These are phyloP conservation scores for Ziziphus jujuba DNA, from an alignment of 306 rosid genomes.

Conservation along the genomic window DNA sequence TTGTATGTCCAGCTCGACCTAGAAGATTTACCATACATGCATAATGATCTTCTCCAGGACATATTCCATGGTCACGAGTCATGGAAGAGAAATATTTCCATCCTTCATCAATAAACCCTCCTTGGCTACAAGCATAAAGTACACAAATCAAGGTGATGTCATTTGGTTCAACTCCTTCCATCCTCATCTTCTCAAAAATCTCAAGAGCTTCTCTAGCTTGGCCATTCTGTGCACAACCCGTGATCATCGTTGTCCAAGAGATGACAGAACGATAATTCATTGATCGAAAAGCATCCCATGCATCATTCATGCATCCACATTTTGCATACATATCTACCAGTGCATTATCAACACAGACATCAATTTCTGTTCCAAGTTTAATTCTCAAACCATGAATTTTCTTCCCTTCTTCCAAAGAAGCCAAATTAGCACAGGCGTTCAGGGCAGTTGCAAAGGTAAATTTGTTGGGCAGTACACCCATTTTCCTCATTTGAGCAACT, in stretches of 20 bases:
- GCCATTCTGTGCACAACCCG: constrained; percentile 72
- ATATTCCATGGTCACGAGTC: constrained; percentile 50
- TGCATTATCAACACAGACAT: constrained; percentile 76
- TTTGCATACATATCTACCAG: constrained; percentile 85
- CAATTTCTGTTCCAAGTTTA: constrained; percentile 57
- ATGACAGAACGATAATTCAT: constrained; percentile 59
- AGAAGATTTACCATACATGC: constrained; percentile 72
- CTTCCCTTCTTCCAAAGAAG: constrained; percentile 70
- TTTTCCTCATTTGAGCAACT: constrained; percentile 43
- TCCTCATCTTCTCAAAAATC: constrained; percentile 62
- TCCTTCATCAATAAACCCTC: constrained; percentile 55
- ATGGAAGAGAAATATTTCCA: constrained; percentile 62
- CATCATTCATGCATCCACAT: constrained; percentile 65
- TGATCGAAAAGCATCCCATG: constrained; percentile 38
- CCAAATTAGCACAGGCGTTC: constrained; percentile 63
- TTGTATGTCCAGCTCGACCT: constrained; percentile 61
- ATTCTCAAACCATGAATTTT: constrained; percentile 67
- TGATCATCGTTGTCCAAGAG: constrained; percentile 80
- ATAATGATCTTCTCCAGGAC: constrained; percentile 72
- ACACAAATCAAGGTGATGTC: constrained; percentile 68
- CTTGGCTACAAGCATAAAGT: constrained; percentile 84
- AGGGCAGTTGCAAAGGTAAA: constrained; percentile 73
- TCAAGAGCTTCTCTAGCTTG: constrained; percentile 62
- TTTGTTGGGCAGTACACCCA: constrained; percentile 52
- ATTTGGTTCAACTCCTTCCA: constrained; percentile 50